A percentile compares a stretch with the other conserved stretches of the same genome.
Conservation (phyloP, 2,329 filamentous ascomycete species). For the Epichloe glyceriae region DNA sequence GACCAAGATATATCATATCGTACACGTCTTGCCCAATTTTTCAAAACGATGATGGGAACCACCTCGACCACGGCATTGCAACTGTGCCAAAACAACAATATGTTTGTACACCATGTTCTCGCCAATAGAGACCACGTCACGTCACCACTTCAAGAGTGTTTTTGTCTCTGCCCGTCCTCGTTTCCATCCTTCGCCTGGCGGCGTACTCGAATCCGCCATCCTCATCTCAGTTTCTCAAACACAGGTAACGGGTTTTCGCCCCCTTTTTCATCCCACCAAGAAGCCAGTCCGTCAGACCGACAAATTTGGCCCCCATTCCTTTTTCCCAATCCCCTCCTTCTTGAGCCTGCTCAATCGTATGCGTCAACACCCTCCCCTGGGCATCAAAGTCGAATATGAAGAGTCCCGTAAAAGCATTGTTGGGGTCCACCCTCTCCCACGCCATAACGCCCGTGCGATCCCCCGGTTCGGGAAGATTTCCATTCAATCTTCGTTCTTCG, state of each 20-base stretch:
- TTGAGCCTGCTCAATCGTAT: conserved; percentile 90
- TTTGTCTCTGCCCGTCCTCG: no score
- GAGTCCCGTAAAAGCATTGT: conserved; percentile 73
- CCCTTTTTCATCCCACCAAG: conserved; percentile 54
- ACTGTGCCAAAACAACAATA: not conserved
- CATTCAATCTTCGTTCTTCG: conserved; percentile 22
- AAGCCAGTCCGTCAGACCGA: conserved; percentile 89
- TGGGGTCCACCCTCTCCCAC: conserved; percentile 32
- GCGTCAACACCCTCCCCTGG: conserved; percentile 68
- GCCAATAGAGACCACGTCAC: no score
- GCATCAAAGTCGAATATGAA: conserved; percentile 95
- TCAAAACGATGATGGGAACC: no score
- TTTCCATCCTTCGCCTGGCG: no score
- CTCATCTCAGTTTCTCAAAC: conserved; percentile 20
- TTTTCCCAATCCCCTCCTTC: conserved; percentile 73
- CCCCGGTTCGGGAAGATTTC: conserved; percentile 21
- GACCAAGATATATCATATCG: not conserved
- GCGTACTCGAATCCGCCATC: not conserved
- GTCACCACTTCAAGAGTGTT: no score
- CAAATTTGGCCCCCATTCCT: conserved; percentile 67
- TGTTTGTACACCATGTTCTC: not conserved
- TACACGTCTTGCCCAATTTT: not conserved
- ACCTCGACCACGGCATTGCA: not conserved
- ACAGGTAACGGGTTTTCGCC: conserved; percentile 21
- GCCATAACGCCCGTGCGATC: conserved; percentile 31